Base-by-base conservation (phyloP, 805 yeast species). In the Myxozyma lipomycoides region DNA sequence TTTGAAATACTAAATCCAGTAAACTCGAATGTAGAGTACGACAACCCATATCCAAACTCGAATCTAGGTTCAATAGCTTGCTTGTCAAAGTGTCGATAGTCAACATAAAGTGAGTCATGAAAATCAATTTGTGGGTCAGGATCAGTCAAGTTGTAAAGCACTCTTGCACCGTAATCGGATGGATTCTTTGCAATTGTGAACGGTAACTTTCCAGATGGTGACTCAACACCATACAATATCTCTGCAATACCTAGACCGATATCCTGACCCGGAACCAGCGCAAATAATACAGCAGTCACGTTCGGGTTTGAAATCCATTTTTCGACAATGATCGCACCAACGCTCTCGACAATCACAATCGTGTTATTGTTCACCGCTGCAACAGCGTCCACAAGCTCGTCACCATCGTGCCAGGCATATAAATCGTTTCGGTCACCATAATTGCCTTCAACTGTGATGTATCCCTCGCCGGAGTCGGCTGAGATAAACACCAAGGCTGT, bases 171-270 rank as follows among this genome's bases (percentile, higher is more conserved):
- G 56, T 80, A 74, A 57, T 64, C 82, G 46, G 61, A 65, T 44
- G 67, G 68, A 53, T 76, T 74, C 60, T 73, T 75, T 10, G 86
- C 83, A 55, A 81, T 73, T 3, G 86, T 79, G 61, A 81, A 80
- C 1, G 86, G 84, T 32, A 82, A 69, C 52, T 76, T 73, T 3
- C 86, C 86, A 34, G 83, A 77, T 6, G 86, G 85, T 53, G 76
- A 76, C n/a, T 68, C 71, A 34, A 77, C 81, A 0, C 86, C 86
- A 64, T 78, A 81, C 18, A 81, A 61, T 0, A 79, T 73, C 37
- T 79, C 81, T 1, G 82, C 78, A 23, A 81, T 64, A 1, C 84
- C 83, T 44, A 73, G 69, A 1, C 85, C 86, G 37, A 73, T 72
- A 61, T 68, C 69, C 48, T 73, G 73, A n/a, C 85, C 84, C 46